Conservation (phyloP, 305 asterid species). For the Withania somnifera region DNA sequence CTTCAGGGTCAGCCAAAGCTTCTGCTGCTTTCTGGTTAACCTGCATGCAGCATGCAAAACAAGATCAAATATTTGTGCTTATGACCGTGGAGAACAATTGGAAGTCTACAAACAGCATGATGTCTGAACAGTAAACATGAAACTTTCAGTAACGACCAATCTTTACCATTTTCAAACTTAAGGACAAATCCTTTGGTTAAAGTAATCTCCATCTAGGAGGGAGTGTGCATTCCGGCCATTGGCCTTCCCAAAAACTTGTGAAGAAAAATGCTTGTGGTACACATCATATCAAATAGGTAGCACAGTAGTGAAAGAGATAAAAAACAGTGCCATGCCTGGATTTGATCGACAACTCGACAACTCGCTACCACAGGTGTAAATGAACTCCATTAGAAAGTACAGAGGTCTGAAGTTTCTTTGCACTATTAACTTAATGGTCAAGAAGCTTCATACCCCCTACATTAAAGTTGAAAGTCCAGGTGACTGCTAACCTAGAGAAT, state of each 20-base stretch:
- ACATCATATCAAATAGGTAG: neutral
- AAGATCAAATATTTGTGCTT: neutral
- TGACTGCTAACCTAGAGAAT: neutral
- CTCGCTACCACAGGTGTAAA: neutral
- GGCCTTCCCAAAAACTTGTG: neutral
- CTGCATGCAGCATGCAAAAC: constrained; percentile 26
- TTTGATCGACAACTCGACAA: neutral
- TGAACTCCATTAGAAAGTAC: neutral
- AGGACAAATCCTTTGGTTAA: neutral
- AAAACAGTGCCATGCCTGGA: neutral
- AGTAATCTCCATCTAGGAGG: neutral
- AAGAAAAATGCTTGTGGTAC: neutral
- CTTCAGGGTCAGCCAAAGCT: constrained; percentile 97
- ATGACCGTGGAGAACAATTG: neutral
- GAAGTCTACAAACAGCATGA: neutral
- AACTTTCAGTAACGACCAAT: neutral
- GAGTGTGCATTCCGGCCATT: neutral
- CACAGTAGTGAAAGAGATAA: neutral
- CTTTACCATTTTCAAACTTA: neutral
- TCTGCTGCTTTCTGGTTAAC: constrained; percentile 96
- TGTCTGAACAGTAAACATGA: neutral
- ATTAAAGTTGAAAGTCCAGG: neutral
- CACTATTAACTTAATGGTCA: neutral
- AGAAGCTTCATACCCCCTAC: neutral
- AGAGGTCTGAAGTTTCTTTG: neutral